A percentile compares a stretch with the other conserved stretches of the same genome.
phyloP scores from a whole-genome alignment of 257 asterid genomes.

The Striga asiatica region DNA sequence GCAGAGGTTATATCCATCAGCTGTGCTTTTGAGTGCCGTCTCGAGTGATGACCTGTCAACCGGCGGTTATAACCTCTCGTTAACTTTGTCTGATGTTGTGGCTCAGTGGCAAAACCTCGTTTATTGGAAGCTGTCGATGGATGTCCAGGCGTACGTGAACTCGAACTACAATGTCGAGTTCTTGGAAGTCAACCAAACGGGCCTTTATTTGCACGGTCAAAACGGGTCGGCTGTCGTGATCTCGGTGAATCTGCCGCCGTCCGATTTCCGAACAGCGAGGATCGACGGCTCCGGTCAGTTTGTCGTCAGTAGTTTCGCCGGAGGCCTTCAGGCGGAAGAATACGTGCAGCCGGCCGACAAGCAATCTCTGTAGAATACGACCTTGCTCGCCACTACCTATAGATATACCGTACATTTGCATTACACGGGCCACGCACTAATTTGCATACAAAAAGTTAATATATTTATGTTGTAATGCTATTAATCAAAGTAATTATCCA shows the following conservation, averaged over 20 bases:
- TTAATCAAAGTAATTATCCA: no score
- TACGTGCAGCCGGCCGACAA: slow-evolving; percentile 38
- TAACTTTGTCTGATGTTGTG: slow-evolving; percentile 35
- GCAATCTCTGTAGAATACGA: no score
- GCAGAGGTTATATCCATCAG: slow-evolving; percentile 27
- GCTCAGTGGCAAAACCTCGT: slow-evolving; percentile 35
- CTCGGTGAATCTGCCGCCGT: slow-evolving; percentile 25
- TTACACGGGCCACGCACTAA: no score
- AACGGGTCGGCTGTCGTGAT: slow-evolving; percentile 35
- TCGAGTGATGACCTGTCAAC: slow-evolving; percentile 31
- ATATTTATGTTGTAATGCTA: no score
- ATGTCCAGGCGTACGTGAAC: slow-evolving; percentile 22
- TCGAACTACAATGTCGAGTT: slow-evolving; percentile 23
- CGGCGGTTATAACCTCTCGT: slow-evolving; percentile 33
- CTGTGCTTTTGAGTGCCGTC: slow-evolving; percentile 23
- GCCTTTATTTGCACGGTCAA: slow-evolving; percentile 39
- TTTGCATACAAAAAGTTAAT: no score
- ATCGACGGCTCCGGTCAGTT: slow-evolving; percentile 52
- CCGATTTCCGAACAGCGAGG: slow-evolving; percentile 34
- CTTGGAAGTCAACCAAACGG: slow-evolving; percentile 36
- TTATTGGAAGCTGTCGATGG: slow-evolving; percentile 65
- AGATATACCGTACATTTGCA: no score
- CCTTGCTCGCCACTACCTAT: no score
- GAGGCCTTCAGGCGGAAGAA: slow-evolving; percentile 18
- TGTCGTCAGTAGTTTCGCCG: slow-evolving; percentile 30